phyloP scores from a whole-genome alignment of 768 basidiomycete genomes.

The Boletus subparvulus region DNA sequence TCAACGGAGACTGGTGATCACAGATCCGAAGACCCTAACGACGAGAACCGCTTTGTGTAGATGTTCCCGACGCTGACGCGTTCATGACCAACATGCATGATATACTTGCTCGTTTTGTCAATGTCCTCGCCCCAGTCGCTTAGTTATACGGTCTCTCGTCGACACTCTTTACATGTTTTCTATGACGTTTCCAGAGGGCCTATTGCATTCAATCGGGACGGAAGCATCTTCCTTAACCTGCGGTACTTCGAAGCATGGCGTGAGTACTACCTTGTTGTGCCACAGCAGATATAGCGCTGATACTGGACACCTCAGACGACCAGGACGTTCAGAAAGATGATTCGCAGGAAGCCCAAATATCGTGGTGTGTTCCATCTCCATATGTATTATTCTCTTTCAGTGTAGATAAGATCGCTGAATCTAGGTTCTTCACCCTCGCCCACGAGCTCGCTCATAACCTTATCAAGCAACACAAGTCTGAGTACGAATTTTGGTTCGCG shows the following conservation, averaged over 20 bases:
- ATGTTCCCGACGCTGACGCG: no score
- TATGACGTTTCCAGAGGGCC: slow-evolving; percentile 71
- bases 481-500: slow-evolving; percentile 1
- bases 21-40: background rate
- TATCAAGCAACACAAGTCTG: background rate
- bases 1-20: background rate
- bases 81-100: no score
- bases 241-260: slow-evolving; percentile 84
- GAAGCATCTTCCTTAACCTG: slow-evolving; percentile 82
- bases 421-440: background rate
- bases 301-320: background rate
- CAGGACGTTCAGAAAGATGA: background rate
- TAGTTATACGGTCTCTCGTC: slow-evolving; percentile 74
- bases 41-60: no score
- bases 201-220: slow-evolving; percentile 90
- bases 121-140: slow-evolving; percentile 64
- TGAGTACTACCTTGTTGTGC: slow-evolving; percentile 38
- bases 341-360: background rate
- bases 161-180: slow-evolving; percentile 78
- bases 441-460: background rate
- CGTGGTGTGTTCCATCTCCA: background rate
- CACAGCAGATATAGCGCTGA: no score
- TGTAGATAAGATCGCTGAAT: background rate
- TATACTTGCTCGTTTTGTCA: slow-evolving; percentile 52
- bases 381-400: background rate